Evolutionary conservation across 2,329 filamentous ascomycete species (phyloP).

Genomic region (Aspergillus sp.): DNA sequence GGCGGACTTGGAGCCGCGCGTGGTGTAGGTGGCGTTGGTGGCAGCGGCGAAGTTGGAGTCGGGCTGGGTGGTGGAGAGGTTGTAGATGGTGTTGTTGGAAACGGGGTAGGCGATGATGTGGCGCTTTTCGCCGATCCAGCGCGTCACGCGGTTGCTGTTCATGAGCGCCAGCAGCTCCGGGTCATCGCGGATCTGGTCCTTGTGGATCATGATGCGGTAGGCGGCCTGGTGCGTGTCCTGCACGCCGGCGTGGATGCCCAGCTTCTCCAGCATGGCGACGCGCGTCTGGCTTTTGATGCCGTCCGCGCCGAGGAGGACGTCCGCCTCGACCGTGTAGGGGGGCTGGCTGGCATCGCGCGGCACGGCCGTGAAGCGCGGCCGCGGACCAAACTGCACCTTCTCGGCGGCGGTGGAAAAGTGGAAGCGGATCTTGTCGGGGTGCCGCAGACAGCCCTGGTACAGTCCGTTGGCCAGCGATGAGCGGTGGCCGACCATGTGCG

Average conservation of each 20-base stretch:
- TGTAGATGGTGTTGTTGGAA: constrained; percentile 62
- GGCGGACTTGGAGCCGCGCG: constrained; percentile 56
- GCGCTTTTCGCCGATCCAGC: constrained; percentile 65
- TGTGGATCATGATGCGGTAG: constrained; percentile 54
- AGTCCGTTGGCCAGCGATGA: constrained; percentile 67
- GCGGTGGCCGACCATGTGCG: constrained; percentile 78
- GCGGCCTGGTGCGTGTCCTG: constrained; percentile 52
- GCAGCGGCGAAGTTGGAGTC: constrained; percentile 59
- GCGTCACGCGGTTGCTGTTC: constrained; percentile 54
- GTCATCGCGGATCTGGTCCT: constrained; percentile 44
- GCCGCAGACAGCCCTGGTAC: constrained; percentile 66
- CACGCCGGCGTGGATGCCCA: constrained; percentile 40
- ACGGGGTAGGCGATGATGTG: constrained; percentile 69
- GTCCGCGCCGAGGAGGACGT: constrained; percentile 54
- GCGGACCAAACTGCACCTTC: constrained; percentile 58
- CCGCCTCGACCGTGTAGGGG: constrained; percentile 49
- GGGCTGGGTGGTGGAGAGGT: constrained; percentile 62
- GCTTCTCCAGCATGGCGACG: constrained; percentile 38
- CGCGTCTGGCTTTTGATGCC: constrained; percentile 53
- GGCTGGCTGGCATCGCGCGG: constrained; percentile 52
- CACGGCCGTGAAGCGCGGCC: constrained; percentile 58
- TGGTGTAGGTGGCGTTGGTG: constrained; percentile 61
- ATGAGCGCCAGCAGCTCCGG: constrained; percentile 56
- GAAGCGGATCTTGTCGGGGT: constrained; percentile 61
- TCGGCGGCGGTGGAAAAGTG: constrained; percentile 61